Evolutionary conservation across 768 basidiomycete genomes (phyloP).

Genomic region (Coprinopsis marcescibilis): DNA sequence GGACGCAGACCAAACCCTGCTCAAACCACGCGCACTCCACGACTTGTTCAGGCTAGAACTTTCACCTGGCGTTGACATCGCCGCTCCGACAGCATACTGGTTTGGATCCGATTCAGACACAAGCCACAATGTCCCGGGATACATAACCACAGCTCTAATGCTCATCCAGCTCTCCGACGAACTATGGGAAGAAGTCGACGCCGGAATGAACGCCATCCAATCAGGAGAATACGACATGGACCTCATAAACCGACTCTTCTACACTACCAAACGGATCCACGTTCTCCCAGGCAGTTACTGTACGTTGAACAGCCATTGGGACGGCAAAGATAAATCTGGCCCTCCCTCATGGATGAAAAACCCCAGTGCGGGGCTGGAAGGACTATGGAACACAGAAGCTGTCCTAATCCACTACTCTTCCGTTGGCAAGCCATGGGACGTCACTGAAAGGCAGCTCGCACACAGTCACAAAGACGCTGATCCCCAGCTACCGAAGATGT

Average conservation of each 20-base stretch:
- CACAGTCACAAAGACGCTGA: too few species aligned
- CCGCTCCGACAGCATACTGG: neutral
- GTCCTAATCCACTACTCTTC: neutral
- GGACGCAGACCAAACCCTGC: neutral
- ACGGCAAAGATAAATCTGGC: neutral
- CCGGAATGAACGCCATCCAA: neutral
- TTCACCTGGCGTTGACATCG: neutral
- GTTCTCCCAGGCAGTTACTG: neutral
- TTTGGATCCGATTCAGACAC: too few species aligned
- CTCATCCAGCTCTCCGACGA: neutral
- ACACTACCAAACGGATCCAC: neutral
- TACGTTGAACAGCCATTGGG: neutral
- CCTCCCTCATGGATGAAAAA: neutral
- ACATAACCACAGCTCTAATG: neutral
- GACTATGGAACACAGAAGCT: neutral
- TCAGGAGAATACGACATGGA: neutral
- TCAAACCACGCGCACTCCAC: neutral
- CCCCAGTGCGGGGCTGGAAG: neutral
- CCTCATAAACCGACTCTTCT: neutral
- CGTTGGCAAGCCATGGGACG: neutral
- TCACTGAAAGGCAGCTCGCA: neutral
- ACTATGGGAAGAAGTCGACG: neutral
- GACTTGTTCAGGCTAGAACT: neutral
- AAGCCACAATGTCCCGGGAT: too few species aligned
- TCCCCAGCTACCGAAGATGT: too few species aligned